These are phyloP conservation scores for Cudoniella acicularis DNA, from an alignment of 495 filamentous ascomycete genomes.

Conservation along the genomic window DNA sequence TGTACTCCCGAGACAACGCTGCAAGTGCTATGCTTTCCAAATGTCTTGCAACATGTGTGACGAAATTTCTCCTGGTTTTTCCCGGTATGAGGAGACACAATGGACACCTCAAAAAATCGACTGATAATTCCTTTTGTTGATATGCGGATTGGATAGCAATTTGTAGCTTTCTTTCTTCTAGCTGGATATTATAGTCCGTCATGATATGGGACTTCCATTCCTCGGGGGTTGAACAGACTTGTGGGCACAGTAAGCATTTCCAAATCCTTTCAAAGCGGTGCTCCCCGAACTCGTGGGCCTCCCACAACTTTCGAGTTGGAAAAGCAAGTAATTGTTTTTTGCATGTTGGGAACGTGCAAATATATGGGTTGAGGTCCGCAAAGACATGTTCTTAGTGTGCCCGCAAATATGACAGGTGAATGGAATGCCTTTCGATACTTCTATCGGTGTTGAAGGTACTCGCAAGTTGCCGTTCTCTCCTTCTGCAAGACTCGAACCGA, in stretches of 20 bases:
- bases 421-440: slow-evolving; percentile 3
- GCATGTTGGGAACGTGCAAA: slow-evolving; percentile 31
- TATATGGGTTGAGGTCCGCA: slow-evolving; percentile 31
- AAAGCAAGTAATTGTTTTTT: slow-evolving; percentile 23
- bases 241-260: slow-evolving; percentile 3
- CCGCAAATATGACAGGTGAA: slow-evolving; percentile 10
- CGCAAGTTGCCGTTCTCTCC: not conserved
- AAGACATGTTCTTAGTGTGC: slow-evolving; percentile 26
- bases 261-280: slow-evolving; percentile 20
- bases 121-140: too few relatives aligned
- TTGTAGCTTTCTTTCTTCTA: too few relatives aligned
- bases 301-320: slow-evolving; percentile 23
- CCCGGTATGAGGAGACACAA: slow-evolving; percentile 8
- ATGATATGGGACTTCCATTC: slow-evolving; percentile 4
- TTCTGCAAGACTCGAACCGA: slow-evolving; percentile 4
- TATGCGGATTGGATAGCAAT: too few relatives aligned
- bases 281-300: slow-evolving; percentile 28
- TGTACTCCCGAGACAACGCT: slow-evolving; percentile 16
- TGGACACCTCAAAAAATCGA: slow-evolving; percentile 12
- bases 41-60: slow-evolving; percentile 23
- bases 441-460: slow-evolving; percentile 9
- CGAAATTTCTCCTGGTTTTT: slow-evolving; percentile 18
- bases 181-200: too few relatives aligned
- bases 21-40: slow-evolving; percentile 28
- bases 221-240: not conserved